Percentiles rank a stretch among this genome's conserved stretches.
Conservation (phyloP, 768 basidiomycete species). For the Boletus tomentosulus region DNA sequence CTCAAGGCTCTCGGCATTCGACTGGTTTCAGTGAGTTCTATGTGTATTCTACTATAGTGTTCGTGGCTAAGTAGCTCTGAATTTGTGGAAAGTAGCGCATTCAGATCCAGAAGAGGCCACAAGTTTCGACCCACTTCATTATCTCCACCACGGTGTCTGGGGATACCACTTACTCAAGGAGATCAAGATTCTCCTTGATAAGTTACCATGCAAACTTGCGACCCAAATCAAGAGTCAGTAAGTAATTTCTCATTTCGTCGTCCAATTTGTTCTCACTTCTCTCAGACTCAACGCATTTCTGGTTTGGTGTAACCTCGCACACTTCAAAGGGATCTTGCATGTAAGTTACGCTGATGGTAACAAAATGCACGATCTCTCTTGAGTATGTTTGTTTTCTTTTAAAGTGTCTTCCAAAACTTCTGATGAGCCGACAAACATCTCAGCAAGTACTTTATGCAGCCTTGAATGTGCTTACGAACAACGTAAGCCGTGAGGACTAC, state of each 20-base stretch:
- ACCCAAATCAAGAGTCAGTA: no score
- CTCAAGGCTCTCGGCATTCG: conserved; percentile 4
- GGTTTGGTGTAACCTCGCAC: conserved; percentile 34
- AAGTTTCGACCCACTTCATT: neutral
- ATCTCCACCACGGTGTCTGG: neutral
- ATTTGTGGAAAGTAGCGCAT: no score
- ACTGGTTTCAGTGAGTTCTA: neutral
- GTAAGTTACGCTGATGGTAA: conserved; percentile 32
- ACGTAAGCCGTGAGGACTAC: conserved; percentile 14
- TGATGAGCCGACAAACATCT: no score
- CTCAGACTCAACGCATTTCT: conserved; percentile 17
- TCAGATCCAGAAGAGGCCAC: neutral
- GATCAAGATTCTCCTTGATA: neutral
- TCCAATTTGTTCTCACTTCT: neutral
- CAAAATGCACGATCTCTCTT: conserved; percentile 36
- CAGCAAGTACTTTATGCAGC: neutral
- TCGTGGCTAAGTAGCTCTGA: no score
- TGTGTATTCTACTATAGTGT: no score
- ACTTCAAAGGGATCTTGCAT: conserved; percentile 26
- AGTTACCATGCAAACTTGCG: neutral
- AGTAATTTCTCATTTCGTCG: no score
- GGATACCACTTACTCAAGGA: neutral
- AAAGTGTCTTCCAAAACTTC: no score
- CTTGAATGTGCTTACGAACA: neutral
- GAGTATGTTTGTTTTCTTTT: conserved; percentile 24